A percentile compares a stretch with the other conserved stretches of the same genome.
These are phyloP conservation scores for Russula abietina DNA, from an alignment of 768 basidiomycete genomes.

Conservation along the genomic window DNA sequence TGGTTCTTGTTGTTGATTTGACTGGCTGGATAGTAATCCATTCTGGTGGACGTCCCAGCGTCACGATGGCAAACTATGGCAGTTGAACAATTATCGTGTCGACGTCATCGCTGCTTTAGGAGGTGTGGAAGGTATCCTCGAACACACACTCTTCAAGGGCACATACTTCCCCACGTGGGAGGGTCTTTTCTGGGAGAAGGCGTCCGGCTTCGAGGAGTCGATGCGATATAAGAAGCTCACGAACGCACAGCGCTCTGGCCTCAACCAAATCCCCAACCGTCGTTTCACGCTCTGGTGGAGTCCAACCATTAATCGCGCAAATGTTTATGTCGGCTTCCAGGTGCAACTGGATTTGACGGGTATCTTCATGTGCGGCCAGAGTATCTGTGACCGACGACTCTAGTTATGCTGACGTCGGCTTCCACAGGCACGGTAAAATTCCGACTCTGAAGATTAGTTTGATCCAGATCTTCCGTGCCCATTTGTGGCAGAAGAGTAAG, in stretches of 20 bases:
- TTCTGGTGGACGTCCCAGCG: conserved; percentile 99
- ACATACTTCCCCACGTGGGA: conserved; percentile 99
- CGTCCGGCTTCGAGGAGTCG: conserved; percentile 92
- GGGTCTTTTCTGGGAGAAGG: conserved; percentile 98
- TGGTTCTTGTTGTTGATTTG: not conserved
- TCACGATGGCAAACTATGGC: conserved; percentile 95
- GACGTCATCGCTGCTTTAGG: conserved; percentile 98
- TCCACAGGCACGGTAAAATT: conserved; percentile 87
- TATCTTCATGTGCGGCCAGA: conserved; percentile 69
- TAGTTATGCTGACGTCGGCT: conserved; percentile 11
- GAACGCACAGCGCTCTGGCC: conserved; percentile 96
- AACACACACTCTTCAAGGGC: conserved; percentile 96
- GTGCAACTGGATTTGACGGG: conserved; percentile 97
- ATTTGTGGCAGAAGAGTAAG: conserved; percentile 98
- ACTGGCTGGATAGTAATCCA: conserved; percentile 57
- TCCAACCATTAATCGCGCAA: conserved; percentile 98
- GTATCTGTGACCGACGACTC: not conserved
- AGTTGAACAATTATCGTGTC: conserved; percentile 96
- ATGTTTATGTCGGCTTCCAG: conserved; percentile 99
- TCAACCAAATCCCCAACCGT: conserved; percentile 97
- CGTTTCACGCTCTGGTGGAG: conserved; percentile 99
- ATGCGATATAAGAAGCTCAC: conserved; percentile 97
- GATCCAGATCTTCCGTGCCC: conserved; percentile 99
- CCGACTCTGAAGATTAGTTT: conserved; percentile 97
- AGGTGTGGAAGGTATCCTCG: conserved; percentile 93